Percentiles rank a stretch among this genome's conserved stretches.
phyloP scores from a whole-genome alignment of 2,329 filamentous ascomycete genomes.

The Lachnellula subtilissima region DNA sequence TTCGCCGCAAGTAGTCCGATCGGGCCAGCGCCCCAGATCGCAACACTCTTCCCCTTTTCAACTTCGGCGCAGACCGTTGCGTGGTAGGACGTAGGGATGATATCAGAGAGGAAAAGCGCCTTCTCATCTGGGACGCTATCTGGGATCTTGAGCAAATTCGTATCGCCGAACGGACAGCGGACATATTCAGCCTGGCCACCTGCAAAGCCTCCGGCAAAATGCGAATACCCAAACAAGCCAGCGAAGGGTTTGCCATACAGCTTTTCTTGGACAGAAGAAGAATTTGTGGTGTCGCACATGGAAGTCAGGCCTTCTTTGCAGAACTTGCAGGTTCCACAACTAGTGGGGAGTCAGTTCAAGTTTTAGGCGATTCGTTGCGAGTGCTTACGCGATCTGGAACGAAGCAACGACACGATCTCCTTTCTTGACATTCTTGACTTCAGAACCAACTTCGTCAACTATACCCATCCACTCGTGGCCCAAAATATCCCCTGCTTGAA shows the following conservation, averaged over 20 bases:
- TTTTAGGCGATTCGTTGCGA: not conserved
- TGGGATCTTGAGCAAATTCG: conserved; percentile 60
- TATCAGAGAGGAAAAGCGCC: conserved; percentile 59
- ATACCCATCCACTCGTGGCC: conserved; percentile 61
- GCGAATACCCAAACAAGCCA: conserved; percentile 53
- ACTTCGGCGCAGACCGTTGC: conserved; percentile 61
- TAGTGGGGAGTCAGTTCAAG: not conserved
- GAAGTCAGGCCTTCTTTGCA: conserved; percentile 50
- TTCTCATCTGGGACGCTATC: conserved; percentile 63
- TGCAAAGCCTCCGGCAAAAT: conserved; percentile 62
- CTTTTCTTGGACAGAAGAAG: conserved; percentile 53
- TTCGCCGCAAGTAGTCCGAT: conserved; percentile 61
- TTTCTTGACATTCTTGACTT: conserved; percentile 41
- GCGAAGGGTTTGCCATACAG: conserved; percentile 48
- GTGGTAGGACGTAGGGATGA: conserved; percentile 59
- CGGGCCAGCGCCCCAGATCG: conserved; percentile 60
- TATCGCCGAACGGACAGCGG: conserved; percentile 59
- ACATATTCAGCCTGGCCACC: conserved; percentile 64
- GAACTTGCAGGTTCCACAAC: conserved; percentile 46
- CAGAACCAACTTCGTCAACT: conserved; percentile 52
- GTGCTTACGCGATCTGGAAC: conserved; percentile 59
- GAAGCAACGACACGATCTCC: conserved; percentile 58
- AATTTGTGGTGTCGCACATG: conserved; percentile 55
- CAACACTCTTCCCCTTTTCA: conserved; percentile 57
- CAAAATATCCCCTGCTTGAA: conserved; percentile 48